These are phyloP conservation scores for Sphagnum fallax DNA, from an alignment of 228 moss, liverwort and hornwort species.

Conservation along the genomic window DNA sequence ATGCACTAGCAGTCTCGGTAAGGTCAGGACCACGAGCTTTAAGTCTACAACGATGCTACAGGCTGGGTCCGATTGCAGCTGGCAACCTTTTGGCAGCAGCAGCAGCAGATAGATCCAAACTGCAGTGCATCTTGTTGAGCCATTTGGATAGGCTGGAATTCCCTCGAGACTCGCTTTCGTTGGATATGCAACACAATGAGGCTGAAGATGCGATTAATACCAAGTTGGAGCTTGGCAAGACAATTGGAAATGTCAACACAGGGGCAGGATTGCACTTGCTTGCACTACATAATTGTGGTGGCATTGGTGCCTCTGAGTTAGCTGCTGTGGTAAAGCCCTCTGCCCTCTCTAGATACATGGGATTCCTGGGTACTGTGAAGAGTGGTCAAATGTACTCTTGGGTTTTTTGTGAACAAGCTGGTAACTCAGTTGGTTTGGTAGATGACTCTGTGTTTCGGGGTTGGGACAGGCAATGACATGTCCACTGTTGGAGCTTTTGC, in stretches of 20 bases:
- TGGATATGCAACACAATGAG: conserved; percentile 8
- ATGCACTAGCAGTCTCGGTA: conserved; percentile 50
- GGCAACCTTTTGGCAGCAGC: conserved; percentile 62
- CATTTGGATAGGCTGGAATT: conserved; percentile 68
- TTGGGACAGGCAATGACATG: conserved; percentile 40
- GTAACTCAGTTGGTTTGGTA: no score
- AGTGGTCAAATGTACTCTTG: not conserved
- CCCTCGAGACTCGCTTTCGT: conserved; percentile 12
- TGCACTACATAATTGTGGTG: conserved; percentile 79
- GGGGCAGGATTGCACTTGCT: conserved; percentile 67
- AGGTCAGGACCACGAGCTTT: conserved; percentile 57
- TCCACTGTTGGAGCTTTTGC: conserved; percentile 66
- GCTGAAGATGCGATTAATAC: conserved; percentile 22
- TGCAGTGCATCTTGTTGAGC: conserved; percentile 65
- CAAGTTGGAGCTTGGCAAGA: conserved; percentile 26
- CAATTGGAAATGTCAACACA: conserved; percentile 22
- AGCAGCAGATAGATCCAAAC: conserved; percentile 52
- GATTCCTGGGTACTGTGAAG: not conserved
- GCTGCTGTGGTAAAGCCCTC: conserved; percentile 42
- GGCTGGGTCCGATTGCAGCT: conserved; percentile 60
- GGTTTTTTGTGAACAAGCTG: not conserved
- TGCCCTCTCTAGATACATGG: not conserved
- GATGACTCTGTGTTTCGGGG: not conserved
- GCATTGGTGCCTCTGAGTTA: conserved; percentile 47
- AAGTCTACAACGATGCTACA: conserved; percentile 86